phyloP scores from a whole-genome alignment of 495 filamentous ascomycete genomes.

The Daldinia caldariorum region DNA sequence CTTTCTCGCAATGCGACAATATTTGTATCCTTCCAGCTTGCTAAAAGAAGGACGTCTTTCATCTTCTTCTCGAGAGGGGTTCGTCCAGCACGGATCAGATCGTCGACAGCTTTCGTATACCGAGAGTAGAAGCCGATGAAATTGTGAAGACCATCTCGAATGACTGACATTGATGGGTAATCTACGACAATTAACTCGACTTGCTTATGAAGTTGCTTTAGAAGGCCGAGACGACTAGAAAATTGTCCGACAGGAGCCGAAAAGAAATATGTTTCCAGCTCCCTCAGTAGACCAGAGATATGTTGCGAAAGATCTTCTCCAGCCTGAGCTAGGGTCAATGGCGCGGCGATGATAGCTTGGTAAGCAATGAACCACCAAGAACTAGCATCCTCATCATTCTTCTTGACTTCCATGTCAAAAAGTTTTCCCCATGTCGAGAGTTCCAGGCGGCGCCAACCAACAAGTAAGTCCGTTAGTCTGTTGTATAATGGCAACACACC shows the following conservation, averaged over 20 bases:
- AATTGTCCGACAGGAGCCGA: slow-evolving; percentile 84
- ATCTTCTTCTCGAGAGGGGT: slow-evolving; percentile 81
- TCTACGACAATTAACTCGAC: slow-evolving; percentile 65
- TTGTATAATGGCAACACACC: slow-evolving; percentile 75
- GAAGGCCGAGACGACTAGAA: slow-evolving; percentile 71
- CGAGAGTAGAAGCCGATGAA: slow-evolving; percentile 77
- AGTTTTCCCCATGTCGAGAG: slow-evolving; percentile 89
- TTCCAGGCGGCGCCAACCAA: slow-evolving; percentile 90
- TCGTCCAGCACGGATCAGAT: slow-evolving; percentile 70
- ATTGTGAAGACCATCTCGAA: slow-evolving; percentile 73
- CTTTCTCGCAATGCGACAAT: slow-evolving; percentile 88
- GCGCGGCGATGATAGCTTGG: slow-evolving; percentile 81
- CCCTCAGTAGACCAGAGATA: slow-evolving; percentile 71
- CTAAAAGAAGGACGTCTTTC: slow-evolving; percentile 84
- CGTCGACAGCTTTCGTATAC: slow-evolving; percentile 70
- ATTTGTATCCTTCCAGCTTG: slow-evolving; percentile 97
- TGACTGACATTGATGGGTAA: slow-evolving; percentile 60
- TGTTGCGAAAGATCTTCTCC: slow-evolving; percentile 68
- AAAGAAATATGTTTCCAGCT: slow-evolving; percentile 77
- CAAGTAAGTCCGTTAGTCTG: slow-evolving; percentile 75
- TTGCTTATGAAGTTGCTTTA: slow-evolving; percentile 75
- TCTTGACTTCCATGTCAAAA: slow-evolving; percentile 84
- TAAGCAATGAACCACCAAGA: slow-evolving; percentile 98
- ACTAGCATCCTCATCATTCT: slow-evolving; percentile 76
- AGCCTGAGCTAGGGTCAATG: slow-evolving; percentile 67